Conservation (phyloP, 495 filamentous ascomycete species). For the Aspergillus carlsbadensis region DNA sequence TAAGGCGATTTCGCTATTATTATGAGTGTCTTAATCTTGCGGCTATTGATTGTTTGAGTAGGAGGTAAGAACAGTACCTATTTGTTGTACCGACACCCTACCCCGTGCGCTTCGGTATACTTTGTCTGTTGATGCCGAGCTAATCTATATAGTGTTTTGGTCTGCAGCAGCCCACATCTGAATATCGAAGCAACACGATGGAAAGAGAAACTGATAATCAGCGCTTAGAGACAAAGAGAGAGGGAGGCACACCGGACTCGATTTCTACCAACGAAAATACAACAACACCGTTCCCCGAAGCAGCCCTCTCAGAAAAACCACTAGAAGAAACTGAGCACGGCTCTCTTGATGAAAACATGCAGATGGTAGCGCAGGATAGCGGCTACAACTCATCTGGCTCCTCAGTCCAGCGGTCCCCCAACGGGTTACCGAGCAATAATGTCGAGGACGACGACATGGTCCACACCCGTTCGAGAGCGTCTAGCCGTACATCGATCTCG, state of each 20-base stretch:
- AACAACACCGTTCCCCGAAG: constrained; percentile 1
- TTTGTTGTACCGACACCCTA: too few relatives aligned
- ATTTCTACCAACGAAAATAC: not conserved
- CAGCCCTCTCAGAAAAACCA: constrained; percentile 11
- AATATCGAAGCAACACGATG: not conserved
- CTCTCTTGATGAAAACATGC: constrained; percentile 21
- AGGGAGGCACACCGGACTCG: not conserved
- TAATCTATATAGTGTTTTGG: too few relatives aligned
- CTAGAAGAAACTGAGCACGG: constrained; percentile 16
- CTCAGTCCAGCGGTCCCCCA: constrained; percentile 34
- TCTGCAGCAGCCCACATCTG: too few relatives aligned
- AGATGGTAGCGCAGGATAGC: constrained; percentile 28
- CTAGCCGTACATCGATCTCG: constrained; percentile 46
- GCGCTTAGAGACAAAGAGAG: not conserved
- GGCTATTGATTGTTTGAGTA: not conserved
- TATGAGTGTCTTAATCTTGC: not conserved
- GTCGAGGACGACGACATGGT: constrained; percentile 32
- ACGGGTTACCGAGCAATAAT: constrained; percentile 29
- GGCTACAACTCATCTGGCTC: constrained; percentile 40
- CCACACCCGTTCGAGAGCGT: constrained; percentile 33
- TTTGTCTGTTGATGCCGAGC: too few relatives aligned
- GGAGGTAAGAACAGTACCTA: too few relatives aligned
- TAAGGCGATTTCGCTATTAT: not conserved
- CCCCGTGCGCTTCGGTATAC: not conserved
- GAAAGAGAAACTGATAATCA: not conserved